Evolutionary conservation across 1,284 basidiomycete genomes (phyloP), one percentile per base, ranked within the genome.

Genomic region (Thecaphora thlaspeos): DNA sequence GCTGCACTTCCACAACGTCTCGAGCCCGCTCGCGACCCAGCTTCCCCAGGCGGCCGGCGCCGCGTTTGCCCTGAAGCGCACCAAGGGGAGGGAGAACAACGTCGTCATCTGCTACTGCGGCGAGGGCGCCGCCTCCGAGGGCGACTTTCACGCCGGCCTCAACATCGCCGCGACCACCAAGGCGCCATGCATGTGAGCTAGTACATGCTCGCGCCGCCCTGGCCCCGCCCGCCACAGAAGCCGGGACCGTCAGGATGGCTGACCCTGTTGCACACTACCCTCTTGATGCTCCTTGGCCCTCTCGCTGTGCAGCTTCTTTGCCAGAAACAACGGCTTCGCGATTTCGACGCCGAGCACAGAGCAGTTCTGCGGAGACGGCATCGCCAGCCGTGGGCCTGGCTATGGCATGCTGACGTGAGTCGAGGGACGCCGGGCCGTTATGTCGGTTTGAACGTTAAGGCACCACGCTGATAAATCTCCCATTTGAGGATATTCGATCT

Each of bases 11-110:
- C 90, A 93, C 79, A 91, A 89, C 26, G 93, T 96, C 61, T 94
- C 91, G 4, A 91, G 89, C 11, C 89, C 92, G 0, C 82, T 96
- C n/a, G 90, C 88, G 2, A 96, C 92, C 0, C 92, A 96, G 80
- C 91, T 96, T 61, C 93, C 92, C 0, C 91, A 95, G 79, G 93
- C 91, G 8, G 91, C 92, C 0, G 93, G 93, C 5, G 90, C 94
- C 4, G 92, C 85, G 0, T 95, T 89, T 75, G 90, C 91, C 1
- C 82, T 96, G 48, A 89, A 88, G 74, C 84, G 90, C 4, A 87
- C 87, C 56, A 88, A 89, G 0, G 81, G 80, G 36, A 83, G 91
- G 38, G 55, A 71, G 39, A 48, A 50, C 4, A 67, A 75, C 38
- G 88, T 92, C 43, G 91, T 91, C 0, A 88, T 87, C 8, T 91